phyloP scores from a whole-genome alignment of 192 early-diverging fungal species.

The Pilobolus umbonatus region DNA sequence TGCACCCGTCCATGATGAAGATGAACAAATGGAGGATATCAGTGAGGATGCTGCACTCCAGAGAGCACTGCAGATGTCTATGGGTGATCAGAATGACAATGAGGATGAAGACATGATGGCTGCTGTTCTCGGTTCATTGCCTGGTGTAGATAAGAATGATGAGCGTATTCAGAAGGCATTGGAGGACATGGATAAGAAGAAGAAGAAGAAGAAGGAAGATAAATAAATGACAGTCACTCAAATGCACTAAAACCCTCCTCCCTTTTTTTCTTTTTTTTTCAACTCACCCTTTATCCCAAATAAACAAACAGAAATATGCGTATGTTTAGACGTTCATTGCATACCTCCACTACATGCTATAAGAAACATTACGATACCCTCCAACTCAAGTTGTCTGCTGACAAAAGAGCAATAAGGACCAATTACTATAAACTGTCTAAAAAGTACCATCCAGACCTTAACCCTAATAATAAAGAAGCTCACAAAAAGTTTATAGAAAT shows the following conservation, averaged over 20 bases:
- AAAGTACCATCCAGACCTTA: slow-evolving; percentile 80
- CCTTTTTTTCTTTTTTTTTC: not conserved
- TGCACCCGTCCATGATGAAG: slow-evolving; percentile 38
- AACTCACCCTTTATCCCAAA: not conserved
- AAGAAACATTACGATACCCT: slow-evolving; percentile 43
- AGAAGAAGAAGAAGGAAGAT: slow-evolving; percentile 30
- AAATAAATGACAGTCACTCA: no score
- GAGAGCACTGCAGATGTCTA: slow-evolving; percentile 72
- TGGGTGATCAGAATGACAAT: slow-evolving; percentile 40
- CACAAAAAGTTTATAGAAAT: slow-evolving; percentile 70
- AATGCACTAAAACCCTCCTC: not conserved
- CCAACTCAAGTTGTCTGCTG: slow-evolving; percentile 32
- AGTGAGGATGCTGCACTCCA: slow-evolving; percentile 71
- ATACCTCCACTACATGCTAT: not conserved
- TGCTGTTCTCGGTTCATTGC: slow-evolving; percentile 73
- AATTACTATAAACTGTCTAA: slow-evolving; percentile 74
- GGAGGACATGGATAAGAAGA: slow-evolving; percentile 43
- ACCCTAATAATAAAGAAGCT: slow-evolving; percentile 62
- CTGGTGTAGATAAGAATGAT: slow-evolving; percentile 85
- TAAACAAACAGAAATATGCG: no score
- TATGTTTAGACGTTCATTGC: slow-evolving; percentile 11
- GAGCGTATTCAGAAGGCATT: slow-evolving; percentile 71
- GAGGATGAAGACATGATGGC: slow-evolving; percentile 43
- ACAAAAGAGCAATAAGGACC: slow-evolving; percentile 57
- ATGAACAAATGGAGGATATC: slow-evolving; percentile 62